These are phyloP conservation scores for Fusarium sp. DNA, from an alignment of 2,329 filamentous ascomycete species.

Conservation along the genomic window DNA sequence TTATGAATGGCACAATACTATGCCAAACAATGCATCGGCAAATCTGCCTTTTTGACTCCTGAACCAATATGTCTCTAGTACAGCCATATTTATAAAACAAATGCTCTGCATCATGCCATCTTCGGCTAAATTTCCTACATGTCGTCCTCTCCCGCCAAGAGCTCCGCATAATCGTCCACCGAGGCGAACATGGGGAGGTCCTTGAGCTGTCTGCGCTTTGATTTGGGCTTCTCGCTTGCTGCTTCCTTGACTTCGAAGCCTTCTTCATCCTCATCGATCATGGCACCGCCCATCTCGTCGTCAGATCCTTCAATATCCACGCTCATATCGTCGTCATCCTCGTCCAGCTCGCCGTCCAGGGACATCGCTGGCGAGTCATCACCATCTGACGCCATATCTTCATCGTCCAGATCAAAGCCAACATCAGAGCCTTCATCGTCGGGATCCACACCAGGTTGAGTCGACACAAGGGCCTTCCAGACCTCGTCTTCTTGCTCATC, in stretches of 20 bases:
- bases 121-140: conserved; percentile 16
- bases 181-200: conserved; percentile 92
- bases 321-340: conserved; percentile 56
- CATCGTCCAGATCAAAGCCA: conserved; percentile 61
- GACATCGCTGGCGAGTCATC: conserved; percentile 55
- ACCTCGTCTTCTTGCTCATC: conserved; percentile 82
- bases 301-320: conserved; percentile 56
- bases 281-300: conserved; percentile 58
- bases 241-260: conserved; percentile 72
- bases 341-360: conserved; percentile 59
- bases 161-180: conserved; percentile 89
- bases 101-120: conserved; percentile 16
- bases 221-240: conserved; percentile 57
- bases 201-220: conserved; percentile 87
- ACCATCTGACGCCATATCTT: conserved; percentile 61
- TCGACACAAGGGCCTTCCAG: conserved; percentile 89
- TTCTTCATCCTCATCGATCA: conserved; percentile 54
- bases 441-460: conserved; percentile 71
- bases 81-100: conserved; percentile 30
- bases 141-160: conserved; percentile 79
- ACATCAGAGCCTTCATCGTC: conserved; percentile 63
- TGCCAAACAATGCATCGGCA: conserved; percentile 15
- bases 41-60: conserved; percentile 31
- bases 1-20: background rate
- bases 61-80: conserved; percentile 28